phyloP scores from a whole-genome alignment of 23 red algal genomes.

The Gracilaria caudata region DNA sequence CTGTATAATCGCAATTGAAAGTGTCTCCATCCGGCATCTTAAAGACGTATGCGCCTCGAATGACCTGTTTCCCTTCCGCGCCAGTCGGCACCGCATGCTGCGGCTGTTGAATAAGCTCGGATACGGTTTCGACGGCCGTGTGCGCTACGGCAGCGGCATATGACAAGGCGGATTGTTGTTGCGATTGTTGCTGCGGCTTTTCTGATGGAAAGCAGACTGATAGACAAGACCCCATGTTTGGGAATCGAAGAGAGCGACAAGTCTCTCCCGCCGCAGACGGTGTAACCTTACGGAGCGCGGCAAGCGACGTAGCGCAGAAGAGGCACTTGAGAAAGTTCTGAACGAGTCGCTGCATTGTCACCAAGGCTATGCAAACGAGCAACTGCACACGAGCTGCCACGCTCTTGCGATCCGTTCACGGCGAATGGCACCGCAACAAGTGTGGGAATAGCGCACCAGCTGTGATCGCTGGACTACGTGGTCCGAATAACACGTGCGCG shows the following conservation, averaged over 20 bases:
- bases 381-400: not conserved
- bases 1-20: constrained; percentile 43
- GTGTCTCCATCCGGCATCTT: constrained; percentile 79
- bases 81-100: constrained; percentile 9
- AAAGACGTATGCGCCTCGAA: constrained; percentile 34
- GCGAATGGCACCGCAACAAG: not conserved
- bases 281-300: not conserved
- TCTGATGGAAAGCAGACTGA: constrained; percentile 18
- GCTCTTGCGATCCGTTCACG: not conserved
- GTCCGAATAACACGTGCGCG: not conserved
- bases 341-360: too few relatives aligned
- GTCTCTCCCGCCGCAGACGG: not conserved
- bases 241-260: not conserved
- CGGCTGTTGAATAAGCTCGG: constrained; percentile 31
- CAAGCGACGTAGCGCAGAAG: not conserved
- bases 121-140: not conserved
- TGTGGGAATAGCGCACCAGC: not conserved
- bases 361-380: too few relatives aligned
- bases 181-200: constrained; percentile 7
- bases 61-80: constrained; percentile 13
- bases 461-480: too few relatives aligned
- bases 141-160: constrained; percentile 29
- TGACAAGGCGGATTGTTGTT: not conserved
- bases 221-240: constrained; percentile 23
- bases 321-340: too few relatives aligned